Evolutionary conservation across 257 asterid genomes (phyloP), one percentile per base, ranked within the genome.

Genomic region (Forsythia viridissima): DNA sequence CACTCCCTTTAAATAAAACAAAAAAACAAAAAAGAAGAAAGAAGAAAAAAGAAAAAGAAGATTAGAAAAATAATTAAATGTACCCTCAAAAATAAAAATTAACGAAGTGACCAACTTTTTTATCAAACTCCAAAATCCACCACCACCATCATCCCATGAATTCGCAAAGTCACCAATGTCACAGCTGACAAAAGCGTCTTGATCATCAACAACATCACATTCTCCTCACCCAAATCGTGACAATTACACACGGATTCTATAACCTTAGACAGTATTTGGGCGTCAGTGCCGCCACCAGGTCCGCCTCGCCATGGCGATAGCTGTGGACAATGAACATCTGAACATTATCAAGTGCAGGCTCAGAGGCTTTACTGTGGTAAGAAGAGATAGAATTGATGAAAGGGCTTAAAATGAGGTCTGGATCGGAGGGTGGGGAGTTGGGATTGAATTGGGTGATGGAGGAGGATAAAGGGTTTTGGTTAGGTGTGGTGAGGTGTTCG

Each of bases 281-380:
- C 91, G 21, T 93, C 99, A 2, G 91, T 81, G 5, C 94, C 96
- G 0, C 94, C 94, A 18, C 83, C 84, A 1, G 92, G 91, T 95
- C 97, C 67, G 91, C 94, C 77, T 95, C 99, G 1, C 99, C 98
- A 6, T 86, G 97, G 51, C 93, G 87, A 67, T 92, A 92, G 6
- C 97, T 97, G 74, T 92, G 91, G 63, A 97, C 97, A 40, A 95
- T 86, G 78, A 95, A 84, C 80, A 89, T 93, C 91, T 95, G 99
- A 36, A 93, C 96, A 16, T 97, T 98, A 65, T 93, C 97, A 3
- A 95, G 88, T 20, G 96, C 97, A 16, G 97, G 97, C 73, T 95
- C 99, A n/a, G 94, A 82, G 37, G 91, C 89, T 86, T 95, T 95
- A 65, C 88, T 77, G 77, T 91, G 80, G 75, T 87, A 92, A 30